Conservation (phyloP, 331 rosid species). For the Prunus yedoensis region DNA sequence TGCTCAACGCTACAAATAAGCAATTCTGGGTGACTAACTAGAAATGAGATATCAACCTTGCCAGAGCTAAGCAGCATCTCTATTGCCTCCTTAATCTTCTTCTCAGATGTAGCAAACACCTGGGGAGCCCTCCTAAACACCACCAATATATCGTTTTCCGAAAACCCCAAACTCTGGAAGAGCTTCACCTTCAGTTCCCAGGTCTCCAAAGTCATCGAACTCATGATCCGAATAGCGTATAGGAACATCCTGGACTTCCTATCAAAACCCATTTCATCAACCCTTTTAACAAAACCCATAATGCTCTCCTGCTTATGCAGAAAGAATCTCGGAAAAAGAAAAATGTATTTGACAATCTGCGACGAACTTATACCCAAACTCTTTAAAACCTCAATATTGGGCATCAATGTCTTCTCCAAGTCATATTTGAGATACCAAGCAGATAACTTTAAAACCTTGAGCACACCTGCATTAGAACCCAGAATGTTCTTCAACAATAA, state of each 20-base stretch:
- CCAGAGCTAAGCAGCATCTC: conserved; percentile 20
- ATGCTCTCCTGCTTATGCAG: conserved; percentile 27
- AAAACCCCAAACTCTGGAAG: conserved; percentile 31
- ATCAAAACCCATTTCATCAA: conserved; percentile 33
- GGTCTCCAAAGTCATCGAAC: conserved; percentile 30
- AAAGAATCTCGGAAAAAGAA: conserved; percentile 25
- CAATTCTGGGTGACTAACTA: conserved; percentile 28
- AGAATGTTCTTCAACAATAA: conserved; percentile 27
- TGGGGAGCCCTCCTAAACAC: conserved; percentile 28
- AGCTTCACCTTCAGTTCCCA: conserved; percentile 37
- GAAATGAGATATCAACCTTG: conserved; percentile 19
- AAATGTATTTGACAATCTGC: conserved; percentile 17
- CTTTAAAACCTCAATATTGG: conserved; percentile 28
- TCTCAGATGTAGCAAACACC: conserved; percentile 27
- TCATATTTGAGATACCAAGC: conserved; percentile 25
- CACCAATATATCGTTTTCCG: conserved; percentile 23
- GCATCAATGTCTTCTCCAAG: conserved; percentile 35
- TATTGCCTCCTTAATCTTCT: conserved; percentile 22
- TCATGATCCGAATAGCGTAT: conserved; percentile 26
- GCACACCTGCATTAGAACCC: conserved; percentile 24
- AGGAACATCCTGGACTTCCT: conserved; percentile 32
- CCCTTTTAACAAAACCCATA: conserved; percentile 22
- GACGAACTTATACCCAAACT: conserved; percentile 25
- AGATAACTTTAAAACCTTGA: conserved; percentile 21
- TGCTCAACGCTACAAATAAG: conserved; percentile 24